Conservation (phyloP, 768 basidiomycete species). For the Psilocybe cyanescens region DNA sequence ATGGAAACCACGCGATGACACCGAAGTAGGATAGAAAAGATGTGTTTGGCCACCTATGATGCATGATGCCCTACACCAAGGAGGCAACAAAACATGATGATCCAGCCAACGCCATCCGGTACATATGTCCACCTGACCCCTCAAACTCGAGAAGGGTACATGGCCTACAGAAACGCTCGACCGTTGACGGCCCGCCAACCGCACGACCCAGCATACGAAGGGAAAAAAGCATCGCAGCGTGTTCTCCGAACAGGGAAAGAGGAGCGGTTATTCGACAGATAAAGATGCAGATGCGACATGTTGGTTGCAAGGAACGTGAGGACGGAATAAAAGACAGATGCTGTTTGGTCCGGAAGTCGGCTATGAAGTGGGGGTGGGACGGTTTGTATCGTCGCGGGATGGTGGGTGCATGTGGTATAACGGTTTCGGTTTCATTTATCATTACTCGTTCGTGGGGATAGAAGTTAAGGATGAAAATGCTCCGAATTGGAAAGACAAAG, state of each 20-base stretch:
- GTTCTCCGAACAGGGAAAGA: neutral
- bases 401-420: no score
- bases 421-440: no score
- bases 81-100: no score
- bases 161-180: no score
- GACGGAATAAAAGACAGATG: neutral
- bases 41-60: no score
- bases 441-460: no score
- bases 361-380: no score
- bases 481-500: no score
- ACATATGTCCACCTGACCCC: neutral
- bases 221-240: neutral
- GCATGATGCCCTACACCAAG: no score
- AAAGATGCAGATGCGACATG: neutral
- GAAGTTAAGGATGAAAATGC: no score
- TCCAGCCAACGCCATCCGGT: neutral
- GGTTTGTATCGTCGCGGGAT: no score
- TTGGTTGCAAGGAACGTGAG: neutral
- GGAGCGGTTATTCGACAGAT: slow-evolving; percentile 2
- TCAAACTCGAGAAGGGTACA: neutral
- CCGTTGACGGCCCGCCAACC: neutral
- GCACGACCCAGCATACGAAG: no score
- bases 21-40: neutral
- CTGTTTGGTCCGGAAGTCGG: neutral
- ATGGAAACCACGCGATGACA: slow-evolving; percentile 2